Conservation (phyloP, 192 early-diverging fungal species). For the Linnemannia hyalina region DNA sequence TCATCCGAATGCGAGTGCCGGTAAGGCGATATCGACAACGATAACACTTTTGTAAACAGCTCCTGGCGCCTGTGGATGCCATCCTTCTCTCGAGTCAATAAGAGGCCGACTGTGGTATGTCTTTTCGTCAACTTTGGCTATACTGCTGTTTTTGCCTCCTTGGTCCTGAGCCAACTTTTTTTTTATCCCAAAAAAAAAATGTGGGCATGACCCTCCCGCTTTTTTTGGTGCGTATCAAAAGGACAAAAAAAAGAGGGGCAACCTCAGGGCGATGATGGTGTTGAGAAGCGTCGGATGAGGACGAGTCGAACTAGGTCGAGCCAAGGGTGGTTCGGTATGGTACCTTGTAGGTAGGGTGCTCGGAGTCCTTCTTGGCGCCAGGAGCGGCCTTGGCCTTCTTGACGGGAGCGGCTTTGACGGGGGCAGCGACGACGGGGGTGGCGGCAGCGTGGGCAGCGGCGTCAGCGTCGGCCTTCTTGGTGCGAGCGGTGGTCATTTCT, state of each 20-base stretch:
- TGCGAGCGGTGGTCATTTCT: conserved; percentile 26
- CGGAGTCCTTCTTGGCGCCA: conserved; percentile 44
- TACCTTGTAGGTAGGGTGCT: conserved; percentile 57
- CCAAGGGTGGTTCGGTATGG: background rate
- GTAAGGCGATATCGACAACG: background rate
- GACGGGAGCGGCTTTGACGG: conserved; percentile 23
- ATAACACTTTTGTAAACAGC: background rate
- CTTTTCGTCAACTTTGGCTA: background rate
- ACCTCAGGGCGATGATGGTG: background rate
- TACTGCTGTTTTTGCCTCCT: conserved; percentile 1
- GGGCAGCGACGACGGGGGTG: conserved; percentile 16
- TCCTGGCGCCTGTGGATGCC: background rate
- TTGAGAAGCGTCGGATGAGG: background rate
- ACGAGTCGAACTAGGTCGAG: background rate
- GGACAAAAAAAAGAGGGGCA: background rate
- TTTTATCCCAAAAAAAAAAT: conserved; percentile 12
- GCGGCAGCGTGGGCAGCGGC: conserved; percentile 27
- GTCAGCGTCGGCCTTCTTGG: conserved; percentile 28
- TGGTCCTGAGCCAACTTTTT: conserved; percentile 46
- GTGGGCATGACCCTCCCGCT: conserved; percentile 2
- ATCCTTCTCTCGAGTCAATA: background rate
- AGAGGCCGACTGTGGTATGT: background rate
- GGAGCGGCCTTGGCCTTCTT: conserved; percentile 45
- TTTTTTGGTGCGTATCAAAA: background rate
- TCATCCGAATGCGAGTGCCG: background rate